A percentile compares a stretch with the other conserved stretches of the same genome.
phyloP scores from a whole-genome alignment of 352 stramenopile species.

The Peronospora tabacina region DNA sequence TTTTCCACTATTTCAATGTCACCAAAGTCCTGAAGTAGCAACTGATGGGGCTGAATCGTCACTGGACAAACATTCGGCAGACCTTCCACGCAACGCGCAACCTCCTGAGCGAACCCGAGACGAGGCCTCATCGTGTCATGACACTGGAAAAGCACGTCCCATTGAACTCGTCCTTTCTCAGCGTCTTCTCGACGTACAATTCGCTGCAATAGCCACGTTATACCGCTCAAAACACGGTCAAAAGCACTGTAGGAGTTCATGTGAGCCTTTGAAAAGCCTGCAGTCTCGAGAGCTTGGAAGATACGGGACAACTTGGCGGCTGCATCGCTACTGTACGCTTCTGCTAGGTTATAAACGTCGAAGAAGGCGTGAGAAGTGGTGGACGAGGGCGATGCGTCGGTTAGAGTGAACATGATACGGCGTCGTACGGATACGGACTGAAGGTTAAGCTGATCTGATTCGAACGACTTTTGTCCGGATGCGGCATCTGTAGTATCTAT shows the following conservation, averaged over 20 bases:
- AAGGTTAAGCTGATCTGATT: no score
- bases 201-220: constrained; percentile 56
- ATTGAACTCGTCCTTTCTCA: constrained; percentile 40
- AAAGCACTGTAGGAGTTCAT: constrained; percentile 46
- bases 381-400: constrained; percentile 9
- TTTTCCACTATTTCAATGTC: constrained; percentile 52
- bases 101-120: constrained; percentile 61
- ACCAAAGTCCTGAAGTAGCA: constrained; percentile 71
- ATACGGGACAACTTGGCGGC: constrained; percentile 27
- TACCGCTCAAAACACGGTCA: constrained; percentile 50
- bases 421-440: no score
- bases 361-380: not conserved
- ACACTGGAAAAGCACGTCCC: constrained; percentile 55
- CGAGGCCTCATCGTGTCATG: constrained; percentile 60
- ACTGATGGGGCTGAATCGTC: constrained; percentile 56
- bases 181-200: constrained; percentile 45
- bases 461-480: no score
- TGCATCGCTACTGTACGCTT: constrained; percentile 32
- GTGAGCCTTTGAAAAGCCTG: constrained; percentile 42
- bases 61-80: constrained; percentile 28
- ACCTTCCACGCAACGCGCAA: constrained; percentile 35
- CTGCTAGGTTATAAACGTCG: constrained; percentile 29
- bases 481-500: no score
- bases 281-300: constrained; percentile 26
- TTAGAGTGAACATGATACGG: constrained; percentile 18